These are phyloP conservation scores for Lachancea lanzarotensis DNA, from an alignment of 805 yeast species.

Conservation along the genomic window DNA sequence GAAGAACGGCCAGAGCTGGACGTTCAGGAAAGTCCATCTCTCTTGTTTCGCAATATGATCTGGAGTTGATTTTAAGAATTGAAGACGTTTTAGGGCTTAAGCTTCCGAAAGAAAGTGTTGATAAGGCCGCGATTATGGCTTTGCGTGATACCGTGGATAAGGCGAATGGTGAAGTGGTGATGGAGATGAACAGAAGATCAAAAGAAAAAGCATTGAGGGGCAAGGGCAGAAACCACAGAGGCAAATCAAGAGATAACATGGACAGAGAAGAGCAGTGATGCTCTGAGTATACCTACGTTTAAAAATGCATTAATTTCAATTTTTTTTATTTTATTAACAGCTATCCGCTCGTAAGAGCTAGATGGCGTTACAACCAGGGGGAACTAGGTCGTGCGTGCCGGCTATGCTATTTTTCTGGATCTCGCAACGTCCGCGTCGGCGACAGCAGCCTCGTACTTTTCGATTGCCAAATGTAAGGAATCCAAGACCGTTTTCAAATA, in stretches of 20 bases:
- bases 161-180: constrained; percentile 85
- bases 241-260: constrained; percentile 39
- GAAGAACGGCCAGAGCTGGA: constrained; percentile 97
- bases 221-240: constrained; percentile 35
- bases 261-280: constrained; percentile 39
- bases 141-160: constrained; percentile 84
- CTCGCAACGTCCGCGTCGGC: constrained; percentile 1
- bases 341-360: background rate
- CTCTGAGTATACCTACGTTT: background rate
- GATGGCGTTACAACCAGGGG: background rate
- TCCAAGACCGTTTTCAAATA: constrained; percentile 40
- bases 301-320: background rate
- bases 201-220: constrained; percentile 43
- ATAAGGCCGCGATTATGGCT: constrained; percentile 67
- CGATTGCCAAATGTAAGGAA: constrained; percentile 42
- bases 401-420: background rate
- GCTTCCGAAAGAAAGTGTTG: constrained; percentile 75
- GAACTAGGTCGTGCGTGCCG: background rate
- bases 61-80: constrained; percentile 80
- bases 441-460: constrained; percentile 34
- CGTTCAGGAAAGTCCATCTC: constrained; percentile 82
- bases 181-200: constrained; percentile 59
- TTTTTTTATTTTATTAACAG: background rate
- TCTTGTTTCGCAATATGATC: constrained; percentile 88
- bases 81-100: constrained; percentile 82